These are phyloP conservation scores for Trypanosomatidae sp. DNA, from an alignment of 208 protist genomes.

Conservation along the genomic window DNA sequence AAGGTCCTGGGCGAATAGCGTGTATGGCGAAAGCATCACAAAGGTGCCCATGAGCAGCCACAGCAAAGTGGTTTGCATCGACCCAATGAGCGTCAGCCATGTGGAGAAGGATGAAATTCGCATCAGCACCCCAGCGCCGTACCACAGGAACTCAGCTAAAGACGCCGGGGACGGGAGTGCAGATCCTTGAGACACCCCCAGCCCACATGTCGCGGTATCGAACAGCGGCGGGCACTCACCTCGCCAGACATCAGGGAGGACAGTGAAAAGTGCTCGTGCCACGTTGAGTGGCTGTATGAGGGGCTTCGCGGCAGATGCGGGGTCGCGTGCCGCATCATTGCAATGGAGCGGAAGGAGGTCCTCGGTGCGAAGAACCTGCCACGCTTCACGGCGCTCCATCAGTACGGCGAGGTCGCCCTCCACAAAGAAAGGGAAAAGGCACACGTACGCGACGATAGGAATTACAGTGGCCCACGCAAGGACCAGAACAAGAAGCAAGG, in stretches of 20 bases:
- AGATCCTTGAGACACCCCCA: not conserved
- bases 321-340: not conserved
- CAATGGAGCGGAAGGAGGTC: conserved; percentile 18
- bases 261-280: conserved; percentile 12
- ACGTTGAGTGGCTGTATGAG: conserved; percentile 26
- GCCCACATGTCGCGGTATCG: conserved; percentile 14
- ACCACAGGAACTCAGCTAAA: conserved; percentile 8
- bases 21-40: conserved; percentile 13
- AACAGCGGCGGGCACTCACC: conserved; percentile 8
- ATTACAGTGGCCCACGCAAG: conserved; percentile 13
- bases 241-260: conserved; percentile 10
- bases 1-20: not conserved
- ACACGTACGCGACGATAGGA: conserved; percentile 15
- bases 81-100: conserved; percentile 18
- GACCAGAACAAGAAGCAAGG: conserved; percentile 8
- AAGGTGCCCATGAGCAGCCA: conserved; percentile 19
- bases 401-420: conserved; percentile 17
- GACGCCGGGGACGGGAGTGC: not conserved
- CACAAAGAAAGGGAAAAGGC: conserved; percentile 22
- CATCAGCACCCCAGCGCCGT: conserved; percentile 10
- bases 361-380: conserved; percentile 16
- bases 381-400: conserved; percentile 17
- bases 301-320: not conserved
- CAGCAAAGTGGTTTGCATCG: conserved; percentile 12
- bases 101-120: conserved; percentile 20